Base-by-base conservation (phyloP, 2,329 filamentous ascomycete species). In the Trichoderma polysporum region DNA sequence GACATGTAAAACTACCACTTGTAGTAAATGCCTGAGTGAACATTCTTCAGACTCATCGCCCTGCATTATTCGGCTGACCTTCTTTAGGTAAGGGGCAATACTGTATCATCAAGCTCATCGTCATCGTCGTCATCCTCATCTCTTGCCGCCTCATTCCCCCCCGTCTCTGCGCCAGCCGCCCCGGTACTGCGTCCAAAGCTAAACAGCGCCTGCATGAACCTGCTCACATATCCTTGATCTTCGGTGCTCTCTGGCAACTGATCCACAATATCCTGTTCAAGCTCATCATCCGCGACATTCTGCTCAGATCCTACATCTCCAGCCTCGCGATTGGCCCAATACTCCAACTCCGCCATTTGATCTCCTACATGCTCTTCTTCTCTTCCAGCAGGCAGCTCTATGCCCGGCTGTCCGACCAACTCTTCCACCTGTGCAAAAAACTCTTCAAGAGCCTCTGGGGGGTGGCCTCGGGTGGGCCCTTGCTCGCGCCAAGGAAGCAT, bases 401-500 rank as follows among this genome's bases (percentile, higher is more conserved):
- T 57, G 4, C 65, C 73, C 31, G 67, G 69, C n/a, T 70, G 72
- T 8, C 64, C 73, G 22, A 77, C 63, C 31, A 78, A 52, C n/a
- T 75, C 71, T 13, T 73, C 72, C 70, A 79, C 67, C 19, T 71
- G 72, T 13, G 71, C 75, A n/a, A 67, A 35, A 25, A 65, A 29
- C 17, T 27, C 41, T 15, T 35, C 53, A 52, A 75, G 67, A n/a
- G 74, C 67, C 10, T 74, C 73, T 25, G 69, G 69, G 25, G 62
- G 59, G 10, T 70, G 70, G 33, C 69, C 47, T 57, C 68, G 70
- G 12, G 12, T 35, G 54, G 69, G 70, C 33, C 49, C 45, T 19
- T 66, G 67, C 12, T 74, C 70, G 7, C 71, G 49, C 83, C 83
- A 86, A 0, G 83, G 83, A 45, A 80, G 72, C 61, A 71, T 73